Evolutionary conservation across 2,329 filamentous ascomycete genomes (phyloP), one percentile per base, ranked within the genome.

Genomic region (Colletotrichum godetiae): DNA sequence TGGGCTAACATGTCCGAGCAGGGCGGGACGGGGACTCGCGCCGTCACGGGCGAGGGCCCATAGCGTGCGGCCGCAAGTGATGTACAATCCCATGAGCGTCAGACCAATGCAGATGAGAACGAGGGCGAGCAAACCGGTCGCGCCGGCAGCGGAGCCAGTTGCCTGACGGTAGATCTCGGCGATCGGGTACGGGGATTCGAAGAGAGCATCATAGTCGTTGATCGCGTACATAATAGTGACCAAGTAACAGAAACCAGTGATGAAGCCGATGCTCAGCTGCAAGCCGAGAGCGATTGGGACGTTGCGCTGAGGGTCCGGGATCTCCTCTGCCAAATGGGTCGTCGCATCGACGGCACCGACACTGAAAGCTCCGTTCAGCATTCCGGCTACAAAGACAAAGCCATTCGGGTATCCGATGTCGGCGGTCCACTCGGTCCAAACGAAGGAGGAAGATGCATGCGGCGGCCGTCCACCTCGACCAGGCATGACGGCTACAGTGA

Each of bases 331-430:
- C 53, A 93, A 79, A 78, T 93, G 92, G 1, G 89, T 89, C 1
- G 90, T 88, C 60, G 90, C 89, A 78, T 94, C 92, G 0, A 91
- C 89, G 1, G 90, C 89, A 7, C 92, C 92, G 12, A 94, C 89
- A 57, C 89, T 88, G 78, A 90, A 94, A 3, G 92, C 92, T 12
- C 91, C 92, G 76, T 94, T 94, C n/a, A 84, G 80, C 83, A 85
- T 85, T 1, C 83, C 83, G 0, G 80, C 78, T 4, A 83, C 77
- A 60, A 86, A 86, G 2, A 85, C 83, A 68, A 86, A 84, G 0
- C 83, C 84, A 37, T 84, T 75, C 0, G 81, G 80, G 57, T 85
- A 86, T 19, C 84, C 84, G 57, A 84, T 81, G 42, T 80, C 75
- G 27, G 82, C 81, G 12, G 76, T 76, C 84, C 84, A 86, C 12